These are phyloP conservation scores for Letharia lupina DNA, from an alignment of 495 filamentous ascomycete genomes.

Conservation along the genomic window DNA sequence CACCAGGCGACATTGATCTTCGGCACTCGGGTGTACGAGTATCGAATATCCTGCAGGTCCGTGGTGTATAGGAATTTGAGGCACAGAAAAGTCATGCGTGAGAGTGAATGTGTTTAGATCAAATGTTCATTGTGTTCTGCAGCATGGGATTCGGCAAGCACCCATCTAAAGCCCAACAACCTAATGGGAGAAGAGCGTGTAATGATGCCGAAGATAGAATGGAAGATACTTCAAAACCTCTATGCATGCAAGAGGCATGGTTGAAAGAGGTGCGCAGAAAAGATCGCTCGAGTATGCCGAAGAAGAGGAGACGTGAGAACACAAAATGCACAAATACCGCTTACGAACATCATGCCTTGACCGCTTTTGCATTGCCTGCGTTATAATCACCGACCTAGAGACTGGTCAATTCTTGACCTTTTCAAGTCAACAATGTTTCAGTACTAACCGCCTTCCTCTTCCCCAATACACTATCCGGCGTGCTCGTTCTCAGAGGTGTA, in stretches of 20 bases:
- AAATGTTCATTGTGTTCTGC: neutral
- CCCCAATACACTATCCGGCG: conserved; percentile 60
- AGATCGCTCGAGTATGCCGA: neutral
- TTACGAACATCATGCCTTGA: conserved; percentile 11
- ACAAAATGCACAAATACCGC: conserved; percentile 4
- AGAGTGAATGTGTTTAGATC: neutral
- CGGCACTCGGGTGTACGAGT: neutral
- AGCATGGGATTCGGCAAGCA: neutral
- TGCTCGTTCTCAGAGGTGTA: conserved; percentile 37
- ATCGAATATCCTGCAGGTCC: neutral
- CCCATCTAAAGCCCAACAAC: neutral
- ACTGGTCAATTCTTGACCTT: neutral
- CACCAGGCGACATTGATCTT: neutral
- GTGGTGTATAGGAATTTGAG: neutral
- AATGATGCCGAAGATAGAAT: neutral
- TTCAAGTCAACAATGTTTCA: neutral
- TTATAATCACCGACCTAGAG: conserved; percentile 6
- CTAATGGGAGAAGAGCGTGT: neutral
- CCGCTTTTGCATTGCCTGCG: conserved; percentile 14
- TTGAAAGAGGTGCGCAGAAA: neutral
- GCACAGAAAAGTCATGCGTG: neutral
- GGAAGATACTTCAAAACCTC: neutral
- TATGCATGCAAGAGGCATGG: conserved; percentile 2
- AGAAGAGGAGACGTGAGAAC: conserved; percentile 3
- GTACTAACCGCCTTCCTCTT: conserved; percentile 56